These are phyloP conservation scores for Puccinia coronata DNA, from an alignment of 1,284 basidiomycete genomes.

Conservation along the genomic window DNA sequence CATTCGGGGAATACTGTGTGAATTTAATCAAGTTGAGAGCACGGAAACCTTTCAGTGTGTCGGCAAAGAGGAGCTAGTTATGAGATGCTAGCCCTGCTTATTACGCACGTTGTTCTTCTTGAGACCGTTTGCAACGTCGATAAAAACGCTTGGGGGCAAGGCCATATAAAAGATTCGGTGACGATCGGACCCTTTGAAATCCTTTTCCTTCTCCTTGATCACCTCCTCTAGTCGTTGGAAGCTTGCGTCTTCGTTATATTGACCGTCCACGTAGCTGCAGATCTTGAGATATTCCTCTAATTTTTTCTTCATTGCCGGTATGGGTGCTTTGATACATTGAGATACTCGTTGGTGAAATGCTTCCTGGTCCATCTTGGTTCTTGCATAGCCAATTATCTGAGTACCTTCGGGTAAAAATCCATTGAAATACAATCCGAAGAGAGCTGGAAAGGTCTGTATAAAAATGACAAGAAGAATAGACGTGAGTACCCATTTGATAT, in stretches of 20 bases:
- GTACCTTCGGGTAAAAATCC: conserved; percentile 77
- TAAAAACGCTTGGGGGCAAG: conserved; percentile 88
- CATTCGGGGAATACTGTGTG: conserved; percentile 71
- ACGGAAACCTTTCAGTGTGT: neutral
- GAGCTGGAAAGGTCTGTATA: conserved; percentile 81
- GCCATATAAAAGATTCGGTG: conserved; percentile 74
- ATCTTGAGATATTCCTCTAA: conserved; percentile 79
- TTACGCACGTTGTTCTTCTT: conserved; percentile 65
- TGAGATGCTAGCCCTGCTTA: neutral
- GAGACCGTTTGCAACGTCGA: conserved; percentile 77
- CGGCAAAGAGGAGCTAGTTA: neutral
- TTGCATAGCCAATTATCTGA: conserved; percentile 89
- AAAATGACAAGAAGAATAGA: neutral
- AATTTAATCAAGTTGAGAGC: neutral
- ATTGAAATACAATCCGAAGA: conserved; percentile 81
- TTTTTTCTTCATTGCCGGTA: conserved; percentile 62
- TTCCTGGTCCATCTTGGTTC: conserved; percentile 85
- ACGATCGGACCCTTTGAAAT: conserved; percentile 58
- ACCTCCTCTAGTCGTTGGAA: conserved; percentile 76
- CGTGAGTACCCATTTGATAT: neutral
- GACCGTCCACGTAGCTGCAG: conserved; percentile 78
- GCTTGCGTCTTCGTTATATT: conserved; percentile 78
- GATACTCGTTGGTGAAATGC: conserved; percentile 82
- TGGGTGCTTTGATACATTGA: conserved; percentile 76
- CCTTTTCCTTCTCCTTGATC: conserved; percentile 73